A percentile compares a stretch with the other conserved stretches of the same genome.
Conservation (phyloP, 2,329 filamentous ascomycete genomes). For the Zarea fungicola region DNA sequence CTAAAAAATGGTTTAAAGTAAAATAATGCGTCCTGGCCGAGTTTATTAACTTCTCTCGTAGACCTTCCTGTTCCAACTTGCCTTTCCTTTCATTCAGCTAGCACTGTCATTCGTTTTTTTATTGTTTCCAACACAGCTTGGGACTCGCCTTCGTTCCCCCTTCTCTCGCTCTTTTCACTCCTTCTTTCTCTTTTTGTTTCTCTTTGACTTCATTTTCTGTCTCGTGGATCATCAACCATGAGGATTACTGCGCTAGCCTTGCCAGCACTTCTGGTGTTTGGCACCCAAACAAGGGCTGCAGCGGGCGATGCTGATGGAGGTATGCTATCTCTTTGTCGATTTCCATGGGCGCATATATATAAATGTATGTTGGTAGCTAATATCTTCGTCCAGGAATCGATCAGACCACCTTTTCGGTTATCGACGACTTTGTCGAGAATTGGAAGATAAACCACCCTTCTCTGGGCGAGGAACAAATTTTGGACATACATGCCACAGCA, state of each 20-base stretch:
- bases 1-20: background rate
- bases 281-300: background rate
- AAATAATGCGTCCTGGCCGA: background rate
- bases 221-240: background rate
- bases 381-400: background rate
- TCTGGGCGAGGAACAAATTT: background rate
- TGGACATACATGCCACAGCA: constrained; percentile 3
- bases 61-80: background rate
- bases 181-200: background rate
- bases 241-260: background rate
- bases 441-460: background rate
- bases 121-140: background rate
- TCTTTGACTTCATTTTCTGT: background rate
- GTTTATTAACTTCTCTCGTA: background rate
- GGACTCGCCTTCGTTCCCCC: background rate
- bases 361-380: background rate
- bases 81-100: background rate
- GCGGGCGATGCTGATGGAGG: background rate
- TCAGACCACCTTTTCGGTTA: background rate
- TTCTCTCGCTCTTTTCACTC: background rate
- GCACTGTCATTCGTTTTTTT: background rate
- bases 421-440: background rate
- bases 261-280: background rate
- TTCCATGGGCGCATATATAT: background rate
- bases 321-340: background rate